phyloP scores from a whole-genome alignment of 1,284 basidiomycete species.

The Ceratobasidium papillatum region DNA sequence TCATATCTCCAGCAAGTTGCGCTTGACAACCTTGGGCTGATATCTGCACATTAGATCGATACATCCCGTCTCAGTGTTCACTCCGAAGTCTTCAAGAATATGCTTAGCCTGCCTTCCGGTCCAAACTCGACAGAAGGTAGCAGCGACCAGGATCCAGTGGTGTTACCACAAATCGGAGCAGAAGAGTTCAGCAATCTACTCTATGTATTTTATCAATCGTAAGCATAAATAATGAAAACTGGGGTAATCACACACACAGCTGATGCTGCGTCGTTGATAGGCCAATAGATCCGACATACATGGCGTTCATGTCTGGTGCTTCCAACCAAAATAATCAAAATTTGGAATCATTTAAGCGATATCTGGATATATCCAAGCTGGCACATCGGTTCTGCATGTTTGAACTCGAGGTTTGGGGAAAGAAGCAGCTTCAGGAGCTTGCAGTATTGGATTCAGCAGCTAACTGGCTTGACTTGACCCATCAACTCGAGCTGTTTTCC shows the following conservation, averaged over 20 bases:
- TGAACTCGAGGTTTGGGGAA: background rate
- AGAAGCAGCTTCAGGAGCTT: background rate
- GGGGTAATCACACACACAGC: too few relatives aligned
- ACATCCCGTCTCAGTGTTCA: background rate
- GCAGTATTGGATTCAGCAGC: background rate
- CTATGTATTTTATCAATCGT: background rate
- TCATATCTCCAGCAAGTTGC: background rate
- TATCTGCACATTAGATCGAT: background rate
- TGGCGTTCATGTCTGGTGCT: background rate
- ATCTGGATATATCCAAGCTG: constrained; percentile 1
- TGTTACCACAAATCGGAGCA: background rate
- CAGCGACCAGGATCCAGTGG: background rate
- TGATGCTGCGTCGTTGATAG: background rate
- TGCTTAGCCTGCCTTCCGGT: background rate
- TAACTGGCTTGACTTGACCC: background rate
- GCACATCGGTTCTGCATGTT: constrained; percentile 2
- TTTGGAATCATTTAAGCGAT: background rate
- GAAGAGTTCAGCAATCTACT: constrained; percentile 1
- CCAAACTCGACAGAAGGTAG: background rate
- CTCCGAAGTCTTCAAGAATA: constrained; percentile 1
- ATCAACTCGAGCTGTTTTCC: background rate
- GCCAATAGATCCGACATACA: background rate
- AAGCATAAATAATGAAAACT: too few relatives aligned
- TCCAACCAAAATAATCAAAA: background rate
- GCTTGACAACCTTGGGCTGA: background rate